A percentile compares a stretch with the other conserved stretches of the same genome.
Conservation (phyloP, 116 monocot species). For the Phalaenopsis hybrid region DNA sequence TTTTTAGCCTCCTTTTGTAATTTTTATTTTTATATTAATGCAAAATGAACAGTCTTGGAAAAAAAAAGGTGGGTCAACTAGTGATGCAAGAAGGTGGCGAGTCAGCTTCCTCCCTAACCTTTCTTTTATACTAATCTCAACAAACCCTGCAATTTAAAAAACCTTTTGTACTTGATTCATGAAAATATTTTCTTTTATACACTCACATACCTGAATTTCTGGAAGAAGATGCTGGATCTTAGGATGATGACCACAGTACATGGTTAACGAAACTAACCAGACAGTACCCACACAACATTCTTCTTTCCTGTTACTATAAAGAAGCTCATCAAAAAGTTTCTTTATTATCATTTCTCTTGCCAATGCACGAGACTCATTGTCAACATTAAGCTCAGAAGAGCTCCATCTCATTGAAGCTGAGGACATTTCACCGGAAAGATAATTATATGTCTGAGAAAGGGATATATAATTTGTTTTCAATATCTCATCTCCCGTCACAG, state of each 20-base stretch:
- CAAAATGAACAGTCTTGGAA: too few species aligned
- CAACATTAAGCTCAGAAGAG: conserved; percentile 18
- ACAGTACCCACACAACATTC: conserved; percentile 91
- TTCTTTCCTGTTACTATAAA: conserved; percentile 93
- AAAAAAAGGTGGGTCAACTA: neutral
- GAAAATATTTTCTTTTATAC: neutral
- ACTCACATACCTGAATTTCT: conserved; percentile 69
- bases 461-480: conserved; percentile 86
- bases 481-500: conserved; percentile 72
- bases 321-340: conserved; percentile 75
- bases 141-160: neutral
- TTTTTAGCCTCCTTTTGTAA: too few species aligned
- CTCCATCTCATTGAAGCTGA: conserved; percentile 13
- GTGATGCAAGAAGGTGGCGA: neutral
- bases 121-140: neutral
- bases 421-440: conserved; percentile 56
- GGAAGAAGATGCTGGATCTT: conserved; percentile 95
- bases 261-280: conserved; percentile 84
- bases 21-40: too few species aligned
- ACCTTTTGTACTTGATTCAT: neutral
- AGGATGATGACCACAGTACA: conserved; percentile 88
- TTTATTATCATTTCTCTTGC: conserved; percentile 63
- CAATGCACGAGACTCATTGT: conserved; percentile 35
- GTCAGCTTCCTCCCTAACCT: neutral
- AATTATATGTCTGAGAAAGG: conserved; percentile 74